Conservation (phyloP, 2,329 filamentous ascomycete species). For the Zymoseptoria passerinii region DNA sequence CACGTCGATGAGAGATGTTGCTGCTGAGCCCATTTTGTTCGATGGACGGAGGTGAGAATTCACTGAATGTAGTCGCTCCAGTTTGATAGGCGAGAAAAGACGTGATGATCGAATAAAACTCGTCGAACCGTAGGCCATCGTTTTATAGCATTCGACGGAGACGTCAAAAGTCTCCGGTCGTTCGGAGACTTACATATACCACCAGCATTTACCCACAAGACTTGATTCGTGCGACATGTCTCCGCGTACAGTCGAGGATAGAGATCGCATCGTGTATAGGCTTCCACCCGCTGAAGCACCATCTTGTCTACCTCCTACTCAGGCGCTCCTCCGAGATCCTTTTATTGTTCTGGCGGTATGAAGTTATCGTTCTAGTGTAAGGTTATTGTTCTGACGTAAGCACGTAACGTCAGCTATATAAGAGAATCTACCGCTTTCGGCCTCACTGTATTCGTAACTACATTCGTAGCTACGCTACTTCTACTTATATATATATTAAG, state of each 20-base stretch:
- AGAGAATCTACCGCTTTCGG: neutral
- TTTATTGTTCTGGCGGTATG: no score
- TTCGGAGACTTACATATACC: neutral
- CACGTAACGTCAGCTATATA: no score
- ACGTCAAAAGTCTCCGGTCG: neutral
- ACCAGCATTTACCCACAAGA: neutral
- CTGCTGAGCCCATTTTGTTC: neutral
- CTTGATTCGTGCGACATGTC: neutral
- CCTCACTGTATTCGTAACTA: neutral
- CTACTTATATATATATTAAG: neutral
- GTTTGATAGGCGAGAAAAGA: neutral
- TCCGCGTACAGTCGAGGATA: no score
- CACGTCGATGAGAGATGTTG: slow-evolving; percentile 51
- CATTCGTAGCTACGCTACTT: no score
- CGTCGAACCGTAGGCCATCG: neutral
- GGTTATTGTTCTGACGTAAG: no score
- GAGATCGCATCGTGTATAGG: no score
- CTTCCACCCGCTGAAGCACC: no score
- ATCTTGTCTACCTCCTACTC: no score
- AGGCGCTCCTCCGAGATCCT: no score
- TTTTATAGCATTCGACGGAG: neutral
- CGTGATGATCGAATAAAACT: neutral
- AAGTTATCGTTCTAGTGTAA: no score
- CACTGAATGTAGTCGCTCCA: neutral
- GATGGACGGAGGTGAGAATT: neutral